Conservation (phyloP, 179 eudicot genomes). For the Nepenthes alata region DNA sequence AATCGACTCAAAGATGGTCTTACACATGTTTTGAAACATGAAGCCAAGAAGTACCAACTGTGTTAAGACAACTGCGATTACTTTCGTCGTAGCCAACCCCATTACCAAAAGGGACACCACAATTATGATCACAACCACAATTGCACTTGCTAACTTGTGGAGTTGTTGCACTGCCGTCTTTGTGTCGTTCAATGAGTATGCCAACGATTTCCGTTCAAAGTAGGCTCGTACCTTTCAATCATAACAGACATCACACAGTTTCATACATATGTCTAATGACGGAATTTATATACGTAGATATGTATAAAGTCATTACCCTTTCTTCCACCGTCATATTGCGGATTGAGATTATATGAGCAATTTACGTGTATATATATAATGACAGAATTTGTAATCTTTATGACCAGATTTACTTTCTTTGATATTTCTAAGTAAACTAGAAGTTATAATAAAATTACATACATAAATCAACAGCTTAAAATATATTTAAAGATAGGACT, state of each 20-base stretch:
- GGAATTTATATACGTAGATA: too few species aligned
- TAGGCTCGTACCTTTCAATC: slow-evolving; percentile 42
- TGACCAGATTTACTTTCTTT: too few species aligned
- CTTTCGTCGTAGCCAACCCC: slow-evolving; percentile 47
- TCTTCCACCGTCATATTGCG: too few species aligned
- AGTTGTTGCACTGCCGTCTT: slow-evolving; percentile 75
- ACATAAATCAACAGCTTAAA: too few species aligned
- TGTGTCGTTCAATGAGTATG: slow-evolving; percentile 65
- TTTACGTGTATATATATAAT: too few species aligned
- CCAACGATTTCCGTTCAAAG: slow-evolving; percentile 50
- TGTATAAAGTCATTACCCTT: too few species aligned
- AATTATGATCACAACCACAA: slow-evolving; percentile 35
- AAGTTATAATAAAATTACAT: too few species aligned
- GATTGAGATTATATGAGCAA: too few species aligned
- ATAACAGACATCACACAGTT: neutral
- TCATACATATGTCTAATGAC: too few species aligned
- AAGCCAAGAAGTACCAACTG: slow-evolving; percentile 52
- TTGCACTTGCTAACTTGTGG: slow-evolving; percentile 47
- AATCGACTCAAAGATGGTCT: slow-evolving; percentile 65
- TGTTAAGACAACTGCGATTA: slow-evolving; percentile 37
- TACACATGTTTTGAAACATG: slow-evolving; percentile 58
- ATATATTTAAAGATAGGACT: too few species aligned
- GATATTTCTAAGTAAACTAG: too few species aligned
- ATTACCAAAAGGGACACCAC: slow-evolving; percentile 38
- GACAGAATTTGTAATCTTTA: too few species aligned